Percentiles rank a stretch among this genome's conserved stretches.
phyloP scores from a whole-genome alignment of 2,329 filamentous ascomycete genomes.

The Aspergillus phoenicis region DNA sequence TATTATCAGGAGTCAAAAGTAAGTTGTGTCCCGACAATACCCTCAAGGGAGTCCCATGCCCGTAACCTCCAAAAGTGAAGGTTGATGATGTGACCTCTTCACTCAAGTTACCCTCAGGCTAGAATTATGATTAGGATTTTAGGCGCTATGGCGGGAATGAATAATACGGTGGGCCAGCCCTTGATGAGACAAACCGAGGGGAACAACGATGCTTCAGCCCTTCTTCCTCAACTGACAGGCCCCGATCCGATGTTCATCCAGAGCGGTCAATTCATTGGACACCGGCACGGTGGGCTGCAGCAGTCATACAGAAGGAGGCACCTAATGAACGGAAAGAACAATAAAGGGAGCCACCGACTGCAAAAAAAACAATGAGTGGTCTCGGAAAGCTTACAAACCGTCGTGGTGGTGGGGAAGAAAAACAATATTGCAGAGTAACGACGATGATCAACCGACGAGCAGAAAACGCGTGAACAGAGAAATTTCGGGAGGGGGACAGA shows the following conservation, averaged over 20 bases:
- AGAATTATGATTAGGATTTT: constrained; percentile 3
- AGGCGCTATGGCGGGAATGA: background rate
- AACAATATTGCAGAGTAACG: constrained; percentile 1
- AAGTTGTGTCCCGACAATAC: too few species aligned
- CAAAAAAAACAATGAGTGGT: background rate
- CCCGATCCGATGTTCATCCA: background rate
- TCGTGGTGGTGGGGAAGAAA: constrained; percentile 6
- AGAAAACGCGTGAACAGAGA: background rate
- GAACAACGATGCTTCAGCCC: background rate
- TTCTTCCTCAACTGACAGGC: constrained; percentile 4
- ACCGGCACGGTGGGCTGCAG: constrained; percentile 17
- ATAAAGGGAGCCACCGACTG: background rate
- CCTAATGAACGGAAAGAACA: constrained; percentile 5
- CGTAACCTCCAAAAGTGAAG: background rate
- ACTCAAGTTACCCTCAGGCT: background rate
- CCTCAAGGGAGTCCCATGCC: too few species aligned
- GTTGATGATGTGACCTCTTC: background rate
- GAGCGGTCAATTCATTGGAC: constrained; percentile 21
- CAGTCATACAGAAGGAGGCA: constrained; percentile 1
- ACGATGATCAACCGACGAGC: constrained; percentile 6
- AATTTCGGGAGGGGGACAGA: background rate
- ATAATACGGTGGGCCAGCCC: constrained; percentile 6
- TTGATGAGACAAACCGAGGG: constrained; percentile 15
- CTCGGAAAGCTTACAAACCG: constrained; percentile 1
- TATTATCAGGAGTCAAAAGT: background rate